These are phyloP conservation scores for Viscum album DNA, from an alignment of 177 flowering plant species.

Conservation along the genomic window DNA sequence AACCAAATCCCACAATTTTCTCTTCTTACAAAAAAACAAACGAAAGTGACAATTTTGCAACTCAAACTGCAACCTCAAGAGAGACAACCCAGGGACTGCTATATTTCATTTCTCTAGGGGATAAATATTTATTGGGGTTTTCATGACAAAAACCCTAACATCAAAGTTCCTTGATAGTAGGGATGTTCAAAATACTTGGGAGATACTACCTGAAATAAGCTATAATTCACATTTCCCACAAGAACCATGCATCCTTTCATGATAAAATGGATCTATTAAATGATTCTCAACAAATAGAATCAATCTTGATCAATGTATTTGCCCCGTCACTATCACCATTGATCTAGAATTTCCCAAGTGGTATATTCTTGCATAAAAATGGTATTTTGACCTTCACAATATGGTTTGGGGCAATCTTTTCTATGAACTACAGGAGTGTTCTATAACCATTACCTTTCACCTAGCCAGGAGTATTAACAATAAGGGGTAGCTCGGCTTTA, in stretches of 20 bases:
- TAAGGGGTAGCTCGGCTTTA: slow-evolving; percentile 47
- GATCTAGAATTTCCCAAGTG: slow-evolving; percentile 68
- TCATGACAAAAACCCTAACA: too few species aligned
- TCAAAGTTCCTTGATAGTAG: slow-evolving; percentile 69
- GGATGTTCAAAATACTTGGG: slow-evolving; percentile 35
- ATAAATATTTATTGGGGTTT: too few species aligned
- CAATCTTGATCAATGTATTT: slow-evolving; percentile 41
- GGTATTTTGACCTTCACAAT: slow-evolving; percentile 73
- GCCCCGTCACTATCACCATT: slow-evolving; percentile 23
- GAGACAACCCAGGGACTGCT: too few species aligned
- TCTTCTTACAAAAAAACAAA: too few species aligned
- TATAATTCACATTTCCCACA: slow-evolving; percentile 56
- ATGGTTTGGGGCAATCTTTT: slow-evolving; percentile 60
- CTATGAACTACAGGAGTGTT: slow-evolving; percentile 59
- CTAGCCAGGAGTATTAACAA: slow-evolving; percentile 95
- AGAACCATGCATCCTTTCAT: slow-evolving; percentile 51
- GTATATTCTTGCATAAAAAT: slow-evolving; percentile 55
- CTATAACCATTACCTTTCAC: slow-evolving; percentile 91
- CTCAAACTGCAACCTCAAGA: too few species aligned
- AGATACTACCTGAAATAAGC: slow-evolving; percentile 88
- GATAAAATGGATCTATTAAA: slow-evolving; percentile 56
- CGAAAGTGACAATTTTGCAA: too few species aligned
- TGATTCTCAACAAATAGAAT: slow-evolving; percentile 50
- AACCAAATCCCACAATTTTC: too few species aligned
- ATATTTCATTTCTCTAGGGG: too few species aligned